phyloP scores from a whole-genome alignment of 2,329 filamentous ascomycete genomes.

The Scleromitrula shiraiana region DNA sequence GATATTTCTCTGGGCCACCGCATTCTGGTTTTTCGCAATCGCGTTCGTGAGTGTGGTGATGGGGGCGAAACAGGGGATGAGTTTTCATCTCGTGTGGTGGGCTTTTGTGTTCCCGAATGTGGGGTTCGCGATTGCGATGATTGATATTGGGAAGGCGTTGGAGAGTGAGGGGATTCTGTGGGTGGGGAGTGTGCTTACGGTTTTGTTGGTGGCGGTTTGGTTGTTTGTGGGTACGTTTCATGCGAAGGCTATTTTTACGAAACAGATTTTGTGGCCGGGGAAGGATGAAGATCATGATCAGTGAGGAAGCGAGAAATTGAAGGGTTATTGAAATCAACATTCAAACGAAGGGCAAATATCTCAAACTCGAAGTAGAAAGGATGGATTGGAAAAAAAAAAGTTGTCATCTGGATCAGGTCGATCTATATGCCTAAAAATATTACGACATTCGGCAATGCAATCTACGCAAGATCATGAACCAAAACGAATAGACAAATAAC shows the following conservation, averaged over 20 bases:
- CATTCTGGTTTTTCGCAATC: constrained; percentile 47
- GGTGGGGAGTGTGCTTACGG: constrained; percentile 42
- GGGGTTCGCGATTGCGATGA: constrained; percentile 49
- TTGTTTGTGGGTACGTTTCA: constrained; percentile 24
- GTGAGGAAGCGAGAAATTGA: constrained; percentile 1
- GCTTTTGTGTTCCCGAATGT: constrained; percentile 56
- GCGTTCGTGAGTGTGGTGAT: constrained; percentile 30
- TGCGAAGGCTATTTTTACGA: constrained; percentile 25
- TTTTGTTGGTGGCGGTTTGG: constrained; percentile 32
- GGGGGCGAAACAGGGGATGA: constrained; percentile 36
- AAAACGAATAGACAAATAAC: no score
- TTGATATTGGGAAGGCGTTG: constrained; percentile 43
- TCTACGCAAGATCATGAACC: no score
- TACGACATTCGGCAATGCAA: no score
- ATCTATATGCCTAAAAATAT: no score
- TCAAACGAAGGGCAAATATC: no score
- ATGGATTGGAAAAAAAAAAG: no score
- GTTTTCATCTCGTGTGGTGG: constrained; percentile 56
- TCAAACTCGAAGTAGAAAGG: no score
- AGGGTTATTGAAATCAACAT: not conserved
- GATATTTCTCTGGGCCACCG: constrained; percentile 57
- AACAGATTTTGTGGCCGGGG: constrained; percentile 30
- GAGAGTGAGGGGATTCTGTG: constrained; percentile 38
- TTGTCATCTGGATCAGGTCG: no score
- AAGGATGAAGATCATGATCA: constrained; percentile 29